Evolutionary conservation across 176 grass and related monocot genomes (phyloP).

Genomic region (Eragrostis curvula): DNA sequence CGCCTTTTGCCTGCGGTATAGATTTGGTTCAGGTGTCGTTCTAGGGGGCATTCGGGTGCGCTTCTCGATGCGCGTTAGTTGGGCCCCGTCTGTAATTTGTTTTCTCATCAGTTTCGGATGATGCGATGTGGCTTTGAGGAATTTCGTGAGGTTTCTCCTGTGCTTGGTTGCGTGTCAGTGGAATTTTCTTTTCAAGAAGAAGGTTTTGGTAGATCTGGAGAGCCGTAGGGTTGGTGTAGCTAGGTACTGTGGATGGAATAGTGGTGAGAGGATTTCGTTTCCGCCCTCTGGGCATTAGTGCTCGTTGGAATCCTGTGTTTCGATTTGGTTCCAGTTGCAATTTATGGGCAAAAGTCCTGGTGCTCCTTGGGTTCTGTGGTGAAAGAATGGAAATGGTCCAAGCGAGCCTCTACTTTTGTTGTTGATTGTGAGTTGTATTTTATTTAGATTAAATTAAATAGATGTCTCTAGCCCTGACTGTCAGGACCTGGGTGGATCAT

Average conservation of each 20-base stretch:
- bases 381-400: slow-evolving; percentile 1
- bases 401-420: background rate
- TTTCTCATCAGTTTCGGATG: background rate
- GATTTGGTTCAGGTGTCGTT: slow-evolving; percentile 14
- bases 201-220: slow-evolving; percentile 33
- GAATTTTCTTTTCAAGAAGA: background rate
- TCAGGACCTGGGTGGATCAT: background rate
- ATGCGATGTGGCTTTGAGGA: background rate
- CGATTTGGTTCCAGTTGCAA: background rate
- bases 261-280: slow-evolving; percentile 1
- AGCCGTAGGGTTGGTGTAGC: background rate
- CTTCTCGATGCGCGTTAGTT: background rate
- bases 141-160: background rate
- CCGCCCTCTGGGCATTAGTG: background rate
- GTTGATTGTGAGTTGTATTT: background rate
- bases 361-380: background rate
- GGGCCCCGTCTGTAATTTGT: background rate
- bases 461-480: background rate
- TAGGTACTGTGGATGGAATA: background rate
- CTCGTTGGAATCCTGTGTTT: background rate
- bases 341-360: background rate
- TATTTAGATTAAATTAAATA: background rate
- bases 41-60: slow-evolving; percentile 8
- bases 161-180: background rate
- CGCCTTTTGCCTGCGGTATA: background rate